phyloP scores from a whole-genome alignment of 2,329 filamentous ascomycete species.

The Didymella exigua region DNA sequence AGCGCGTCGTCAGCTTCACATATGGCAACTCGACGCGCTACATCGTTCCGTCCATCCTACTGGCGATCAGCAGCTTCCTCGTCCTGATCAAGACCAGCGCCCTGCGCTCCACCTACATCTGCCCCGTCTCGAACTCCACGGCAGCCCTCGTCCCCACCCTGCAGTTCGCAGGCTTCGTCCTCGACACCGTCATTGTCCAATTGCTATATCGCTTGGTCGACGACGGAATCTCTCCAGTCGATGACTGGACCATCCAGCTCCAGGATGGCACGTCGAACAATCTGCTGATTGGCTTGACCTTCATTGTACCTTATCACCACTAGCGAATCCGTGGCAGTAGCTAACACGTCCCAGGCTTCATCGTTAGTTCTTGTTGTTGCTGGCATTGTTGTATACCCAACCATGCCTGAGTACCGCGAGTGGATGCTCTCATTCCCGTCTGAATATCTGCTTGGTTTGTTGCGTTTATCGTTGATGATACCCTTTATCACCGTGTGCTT shows the following conservation, averaged over 20 bases:
- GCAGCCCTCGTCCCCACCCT: conserved; percentile 37
- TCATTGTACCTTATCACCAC: conserved; percentile 29
- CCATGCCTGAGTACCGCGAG: conserved; percentile 43
- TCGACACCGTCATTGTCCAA: conserved; percentile 37
- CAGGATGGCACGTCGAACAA: conserved; percentile 37
- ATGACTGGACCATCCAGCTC: conserved; percentile 34
- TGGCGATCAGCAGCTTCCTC: conserved; percentile 41
- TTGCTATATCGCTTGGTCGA: conserved; percentile 36
- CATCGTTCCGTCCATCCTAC: conserved; percentile 38
- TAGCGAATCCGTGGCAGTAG: neutral
- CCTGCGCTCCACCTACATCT: conserved; percentile 43
- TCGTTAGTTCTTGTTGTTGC: conserved; percentile 37
- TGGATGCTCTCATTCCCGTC: conserved; percentile 42
- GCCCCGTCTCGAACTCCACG: conserved; percentile 33
- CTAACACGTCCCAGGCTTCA: conserved; percentile 36
- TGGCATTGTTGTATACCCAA: conserved; percentile 37
- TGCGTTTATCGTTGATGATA: conserved; percentile 47
- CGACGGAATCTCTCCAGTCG: conserved; percentile 30
- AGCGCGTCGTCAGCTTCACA: conserved; percentile 35
- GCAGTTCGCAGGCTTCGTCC: conserved; percentile 37
- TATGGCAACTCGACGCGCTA: conserved; percentile 40
- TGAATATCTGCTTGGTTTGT: conserved; percentile 42
- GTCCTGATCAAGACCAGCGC: conserved; percentile 35
- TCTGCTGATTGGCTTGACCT: conserved; percentile 36
- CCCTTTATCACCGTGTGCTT: conserved; percentile 47